phyloP scores from a whole-genome alignment of 805 yeast species.

The Lachancea nothofagi region DNA sequence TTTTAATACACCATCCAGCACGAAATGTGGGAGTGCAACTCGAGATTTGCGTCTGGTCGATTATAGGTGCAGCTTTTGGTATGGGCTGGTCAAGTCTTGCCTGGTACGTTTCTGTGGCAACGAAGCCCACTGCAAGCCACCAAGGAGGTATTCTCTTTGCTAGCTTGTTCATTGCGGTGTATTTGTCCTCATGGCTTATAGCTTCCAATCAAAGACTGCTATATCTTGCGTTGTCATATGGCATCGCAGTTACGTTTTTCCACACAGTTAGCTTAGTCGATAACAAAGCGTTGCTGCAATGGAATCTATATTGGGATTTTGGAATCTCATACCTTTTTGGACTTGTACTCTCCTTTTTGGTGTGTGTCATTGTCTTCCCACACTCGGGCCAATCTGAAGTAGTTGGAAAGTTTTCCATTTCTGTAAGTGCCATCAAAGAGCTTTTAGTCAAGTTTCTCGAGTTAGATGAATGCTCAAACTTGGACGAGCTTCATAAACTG shows the following conservation, averaged over 20 bases:
- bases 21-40: conserved; percentile 43
- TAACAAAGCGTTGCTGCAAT: conserved; percentile 20
- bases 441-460: conserved; percentile 26
- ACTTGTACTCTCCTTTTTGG: conserved; percentile 33
- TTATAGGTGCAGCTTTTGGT: conserved; percentile 38
- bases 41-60: conserved; percentile 39
- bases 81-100: conserved; percentile 43
- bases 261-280: conserved; percentile 26
- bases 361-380: conserved; percentile 37
- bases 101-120: conserved; percentile 38
- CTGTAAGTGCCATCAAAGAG: conserved; percentile 22
- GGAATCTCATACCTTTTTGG: conserved; percentile 44
- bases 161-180: conserved; percentile 36
- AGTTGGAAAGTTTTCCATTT: conserved; percentile 22
- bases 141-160: conserved; percentile 44
- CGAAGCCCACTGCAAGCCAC: conserved; percentile 37
- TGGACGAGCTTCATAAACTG: conserved; percentile 15
- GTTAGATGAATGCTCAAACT: conserved; percentile 12
- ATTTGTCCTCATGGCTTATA: conserved; percentile 38
- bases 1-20: conserved; percentile 43
- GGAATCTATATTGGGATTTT: conserved; percentile 38
- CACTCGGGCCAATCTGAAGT: conserved; percentile 37
- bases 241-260: conserved; percentile 35
- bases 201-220: conserved; percentile 38
- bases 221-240: conserved; percentile 35